Conservation (phyloP, 73 alveolate genomes). For the Uronychia binucleata region DNA sequence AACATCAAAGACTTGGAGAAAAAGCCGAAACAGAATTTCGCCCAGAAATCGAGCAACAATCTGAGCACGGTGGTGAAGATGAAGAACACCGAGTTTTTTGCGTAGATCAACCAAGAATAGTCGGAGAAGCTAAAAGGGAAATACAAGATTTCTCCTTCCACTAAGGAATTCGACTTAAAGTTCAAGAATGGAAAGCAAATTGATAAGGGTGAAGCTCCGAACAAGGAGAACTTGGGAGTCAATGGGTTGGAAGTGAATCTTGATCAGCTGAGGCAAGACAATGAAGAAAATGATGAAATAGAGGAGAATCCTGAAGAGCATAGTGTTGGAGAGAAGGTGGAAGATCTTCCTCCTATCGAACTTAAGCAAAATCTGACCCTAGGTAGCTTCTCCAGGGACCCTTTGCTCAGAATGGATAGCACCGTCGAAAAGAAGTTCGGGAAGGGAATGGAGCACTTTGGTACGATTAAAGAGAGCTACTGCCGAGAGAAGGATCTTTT, state of each 20-base stretch:
- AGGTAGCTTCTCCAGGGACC: too few species aligned
- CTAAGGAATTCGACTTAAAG: not conserved
- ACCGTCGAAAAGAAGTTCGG: not conserved
- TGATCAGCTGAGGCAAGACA: too few species aligned
- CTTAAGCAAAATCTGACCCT: too few species aligned
- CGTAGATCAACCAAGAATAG: not conserved
- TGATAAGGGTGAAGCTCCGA: not conserved
- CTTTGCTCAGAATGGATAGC: too few species aligned
- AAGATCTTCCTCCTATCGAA: not conserved
- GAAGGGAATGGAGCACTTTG: not conserved
- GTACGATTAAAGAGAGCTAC: not conserved
- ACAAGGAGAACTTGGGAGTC: too few species aligned
- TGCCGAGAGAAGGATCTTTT: too few species aligned
- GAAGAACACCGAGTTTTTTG: not conserved
- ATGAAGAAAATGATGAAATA: too few species aligned
- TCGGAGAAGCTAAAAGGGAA: not conserved
- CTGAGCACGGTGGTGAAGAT: not conserved
- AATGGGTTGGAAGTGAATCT: too few species aligned
- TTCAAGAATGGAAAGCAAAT: not conserved
- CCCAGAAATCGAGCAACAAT: not conserved
- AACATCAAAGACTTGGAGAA: not conserved
- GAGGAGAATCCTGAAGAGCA: not conserved
- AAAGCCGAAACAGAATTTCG: not conserved
- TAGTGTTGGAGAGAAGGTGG: not conserved
- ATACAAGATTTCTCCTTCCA: not conserved